A percentile compares a stretch with the other conserved stretches of the same genome.
phyloP scores from a whole-genome alignment of 306 rosid genomes.

The Cicer judaicum region DNA sequence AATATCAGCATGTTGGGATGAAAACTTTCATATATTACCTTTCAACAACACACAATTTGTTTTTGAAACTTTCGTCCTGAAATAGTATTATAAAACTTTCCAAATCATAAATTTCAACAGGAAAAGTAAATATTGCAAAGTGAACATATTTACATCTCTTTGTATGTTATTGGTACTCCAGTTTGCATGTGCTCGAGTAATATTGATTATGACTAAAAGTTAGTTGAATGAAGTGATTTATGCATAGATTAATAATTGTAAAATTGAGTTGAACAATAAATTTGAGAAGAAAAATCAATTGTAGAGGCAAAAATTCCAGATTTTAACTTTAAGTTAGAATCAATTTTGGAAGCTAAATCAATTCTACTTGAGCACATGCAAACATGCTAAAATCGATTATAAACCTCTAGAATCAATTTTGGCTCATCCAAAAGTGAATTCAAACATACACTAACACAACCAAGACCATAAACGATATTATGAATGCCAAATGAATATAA shows the following conservation, averaged over 20 bases:
- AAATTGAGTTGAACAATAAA: too few species aligned
- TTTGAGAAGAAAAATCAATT: too few species aligned
- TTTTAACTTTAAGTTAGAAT: background rate
- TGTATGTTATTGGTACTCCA: too few species aligned
- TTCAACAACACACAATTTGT: conserved; percentile 3
- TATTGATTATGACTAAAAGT: too few species aligned
- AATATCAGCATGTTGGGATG: background rate
- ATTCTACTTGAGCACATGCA: background rate
- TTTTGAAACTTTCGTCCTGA: background rate
- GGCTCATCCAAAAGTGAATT: too few species aligned
- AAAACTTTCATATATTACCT: background rate
- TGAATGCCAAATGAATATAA: background rate
- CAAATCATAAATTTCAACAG: background rate
- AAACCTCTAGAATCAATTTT: background rate
- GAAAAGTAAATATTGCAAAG: background rate
- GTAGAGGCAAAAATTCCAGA: too few species aligned
- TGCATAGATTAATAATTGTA: too few species aligned
- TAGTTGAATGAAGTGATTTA: too few species aligned
- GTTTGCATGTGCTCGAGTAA: too few species aligned
- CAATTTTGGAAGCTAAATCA: background rate
- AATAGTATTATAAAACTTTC: background rate
- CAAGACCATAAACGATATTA: background rate
- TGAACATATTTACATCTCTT: background rate
- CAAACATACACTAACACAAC: background rate
- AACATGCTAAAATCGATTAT: background rate